These are phyloP conservation scores for Kluyveromyces marxianus DNA, from an alignment of 1,139 yeast genomes.

Conservation along the genomic window DNA sequence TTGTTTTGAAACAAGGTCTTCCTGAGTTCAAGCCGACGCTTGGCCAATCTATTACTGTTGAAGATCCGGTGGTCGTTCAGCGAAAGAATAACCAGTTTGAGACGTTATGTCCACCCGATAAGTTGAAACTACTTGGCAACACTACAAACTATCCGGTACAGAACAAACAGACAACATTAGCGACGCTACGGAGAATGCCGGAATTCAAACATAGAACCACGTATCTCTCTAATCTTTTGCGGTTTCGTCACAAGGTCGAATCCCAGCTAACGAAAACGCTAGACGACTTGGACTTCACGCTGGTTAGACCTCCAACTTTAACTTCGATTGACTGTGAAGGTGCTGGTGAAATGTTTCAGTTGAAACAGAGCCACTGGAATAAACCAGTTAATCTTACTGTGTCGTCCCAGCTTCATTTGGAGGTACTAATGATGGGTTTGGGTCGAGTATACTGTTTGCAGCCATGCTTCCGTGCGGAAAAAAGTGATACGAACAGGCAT, in stretches of 20 bases:
- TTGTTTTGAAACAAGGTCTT: constrained; percentile 38
- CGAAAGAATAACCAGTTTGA: constrained; percentile 39
- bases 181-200: constrained; percentile 61
- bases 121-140: constrained; percentile 42
- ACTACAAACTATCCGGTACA: constrained; percentile 70
- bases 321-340: constrained; percentile 97
- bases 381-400: constrained; percentile 69
- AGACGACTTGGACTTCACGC: constrained; percentile 45
- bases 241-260: constrained; percentile 68
- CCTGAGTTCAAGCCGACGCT: constrained; percentile 21
- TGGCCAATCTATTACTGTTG: constrained; percentile 37
- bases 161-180: constrained; percentile 63
- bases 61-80: constrained; percentile 22
- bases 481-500: constrained; percentile 85
- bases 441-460: constrained; percentile 81
- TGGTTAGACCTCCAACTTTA: constrained; percentile 77
- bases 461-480: constrained; percentile 93
- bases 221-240: constrained; percentile 54
- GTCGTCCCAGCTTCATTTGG: constrained; percentile 86
- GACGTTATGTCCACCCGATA: constrained; percentile 29
- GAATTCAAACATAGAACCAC: constrained; percentile 73
- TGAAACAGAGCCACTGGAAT: constrained; percentile 41
- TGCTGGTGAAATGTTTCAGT: constrained; percentile 77
- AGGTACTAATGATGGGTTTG: constrained; percentile 66
- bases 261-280: constrained; percentile 49